These are phyloP conservation scores for Nemania sp. DNA, from an alignment of 2,329 filamentous ascomycete species.

Conservation along the genomic window DNA sequence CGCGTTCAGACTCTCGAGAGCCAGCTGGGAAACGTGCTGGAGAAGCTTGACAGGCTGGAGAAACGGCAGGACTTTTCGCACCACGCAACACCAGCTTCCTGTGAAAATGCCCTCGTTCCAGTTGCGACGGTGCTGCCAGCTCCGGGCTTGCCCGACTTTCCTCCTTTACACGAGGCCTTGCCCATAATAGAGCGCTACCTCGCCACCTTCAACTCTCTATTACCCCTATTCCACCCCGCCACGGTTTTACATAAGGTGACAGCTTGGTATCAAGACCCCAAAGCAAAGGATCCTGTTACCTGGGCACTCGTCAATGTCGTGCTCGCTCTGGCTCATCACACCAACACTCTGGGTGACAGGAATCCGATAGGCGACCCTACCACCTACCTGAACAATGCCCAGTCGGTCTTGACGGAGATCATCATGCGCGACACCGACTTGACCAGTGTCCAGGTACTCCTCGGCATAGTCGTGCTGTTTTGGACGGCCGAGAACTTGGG, in stretches of 20 bases:
- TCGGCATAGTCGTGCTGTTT: constrained; percentile 34
- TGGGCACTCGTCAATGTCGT: constrained; percentile 47
- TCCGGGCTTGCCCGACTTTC: constrained; percentile 21
- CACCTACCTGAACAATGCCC: constrained; percentile 43
- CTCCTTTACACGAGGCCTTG: constrained; percentile 40
- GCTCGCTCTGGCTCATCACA: constrained; percentile 42
- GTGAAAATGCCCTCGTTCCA: neutral
- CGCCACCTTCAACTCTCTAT: constrained; percentile 38
- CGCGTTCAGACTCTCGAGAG: constrained; percentile 24
- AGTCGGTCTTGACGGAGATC: constrained; percentile 36
- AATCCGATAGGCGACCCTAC: constrained; percentile 19
- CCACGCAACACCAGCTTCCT: neutral
- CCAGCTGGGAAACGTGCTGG: constrained; percentile 21
- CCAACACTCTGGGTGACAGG: constrained; percentile 29
- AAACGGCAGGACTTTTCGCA: neutral
- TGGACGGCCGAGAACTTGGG: constrained; percentile 29
- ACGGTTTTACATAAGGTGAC: constrained; percentile 42
- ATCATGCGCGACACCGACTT: constrained; percentile 31
- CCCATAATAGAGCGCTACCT: constrained; percentile 45
- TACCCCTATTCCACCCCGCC: constrained; percentile 43
- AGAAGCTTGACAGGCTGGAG: constrained; percentile 22
- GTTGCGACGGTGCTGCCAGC: neutral
- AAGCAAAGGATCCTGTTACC: constrained; percentile 31
- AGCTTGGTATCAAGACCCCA: constrained; percentile 41
- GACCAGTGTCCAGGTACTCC: constrained; percentile 33